A percentile compares a stretch with the other conserved stretches of the same genome.
These are phyloP conservation scores for Candida lessepsii DNA, from an alignment of 805 yeast genomes.

Conservation along the genomic window DNA sequence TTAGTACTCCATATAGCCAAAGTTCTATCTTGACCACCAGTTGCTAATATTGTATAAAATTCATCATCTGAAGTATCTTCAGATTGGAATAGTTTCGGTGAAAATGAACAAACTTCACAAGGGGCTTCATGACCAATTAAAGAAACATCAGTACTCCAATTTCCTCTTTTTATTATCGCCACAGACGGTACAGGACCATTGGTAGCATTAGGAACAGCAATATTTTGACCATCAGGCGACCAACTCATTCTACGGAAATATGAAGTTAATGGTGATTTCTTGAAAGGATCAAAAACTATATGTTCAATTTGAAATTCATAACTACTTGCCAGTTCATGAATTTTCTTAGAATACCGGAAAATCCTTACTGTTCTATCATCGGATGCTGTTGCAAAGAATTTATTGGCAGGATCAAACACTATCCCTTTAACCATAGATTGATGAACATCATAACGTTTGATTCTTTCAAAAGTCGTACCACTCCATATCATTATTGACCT, in stretches of 20 bases:
- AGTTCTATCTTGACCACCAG: constrained; percentile 93
- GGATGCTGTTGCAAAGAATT: constrained; percentile 94
- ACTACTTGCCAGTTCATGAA: constrained; percentile 51
- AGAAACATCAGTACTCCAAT: constrained; percentile 73
- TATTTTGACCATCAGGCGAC: constrained; percentile 89
- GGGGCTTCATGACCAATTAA: constrained; percentile 84
- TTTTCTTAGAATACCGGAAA: constrained; percentile 72
- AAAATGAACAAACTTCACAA: constrained; percentile 74
- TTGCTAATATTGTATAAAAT: constrained; percentile 76
- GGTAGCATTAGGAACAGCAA: constrained; percentile 83
- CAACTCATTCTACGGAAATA: constrained; percentile 84
- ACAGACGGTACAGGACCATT: constrained; percentile 80
- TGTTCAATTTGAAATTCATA: constrained; percentile 85
- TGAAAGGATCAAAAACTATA: constrained; percentile 79
- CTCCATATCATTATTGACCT: constrained; percentile 92
- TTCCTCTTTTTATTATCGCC: constrained; percentile 71
- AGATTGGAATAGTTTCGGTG: constrained; percentile 63
- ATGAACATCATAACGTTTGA: constrained; percentile 87
- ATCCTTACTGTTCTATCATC: constrained; percentile 92
- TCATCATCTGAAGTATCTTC: constrained; percentile 21
- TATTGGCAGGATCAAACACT: constrained; percentile 96
- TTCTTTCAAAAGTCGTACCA: constrained; percentile 85
- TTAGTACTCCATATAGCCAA: constrained; percentile 86
- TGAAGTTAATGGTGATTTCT: constrained; percentile 85
- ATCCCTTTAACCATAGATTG: constrained; percentile 96